Percentiles rank a stretch among this genome's conserved stretches.
Evolutionary conservation across 345 rosid species (phyloP).

Genomic region (Sapria himalayana): DNA sequence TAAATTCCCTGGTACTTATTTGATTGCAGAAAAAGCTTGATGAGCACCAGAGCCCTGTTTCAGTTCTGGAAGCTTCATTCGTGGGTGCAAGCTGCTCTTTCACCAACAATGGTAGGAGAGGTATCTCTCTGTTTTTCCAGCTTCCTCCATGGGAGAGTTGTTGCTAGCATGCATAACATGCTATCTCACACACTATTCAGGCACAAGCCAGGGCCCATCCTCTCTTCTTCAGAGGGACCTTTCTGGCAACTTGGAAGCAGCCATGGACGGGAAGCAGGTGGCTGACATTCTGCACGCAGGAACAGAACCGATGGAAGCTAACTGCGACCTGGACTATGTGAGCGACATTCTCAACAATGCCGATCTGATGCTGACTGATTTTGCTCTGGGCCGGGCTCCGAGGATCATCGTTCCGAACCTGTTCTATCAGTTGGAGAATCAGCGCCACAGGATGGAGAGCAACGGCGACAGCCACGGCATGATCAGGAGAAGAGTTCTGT

Average conservation of each 20-base stretch:
- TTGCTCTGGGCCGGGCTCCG: slow-evolving; percentile 17
- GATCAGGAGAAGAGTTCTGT: slow-evolving; percentile 28
- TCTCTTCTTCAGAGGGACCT: too few relatives aligned
- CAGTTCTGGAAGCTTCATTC: slow-evolving; percentile 25
- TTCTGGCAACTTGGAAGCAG: too few relatives aligned
- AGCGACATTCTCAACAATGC: slow-evolving; percentile 22
- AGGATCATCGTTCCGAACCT: slow-evolving; percentile 18
- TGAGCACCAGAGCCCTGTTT: slow-evolving; percentile 13
- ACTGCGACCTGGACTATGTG: slow-evolving; percentile 41
- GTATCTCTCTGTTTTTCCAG: neutral
- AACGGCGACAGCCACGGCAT: slow-evolving; percentile 20
- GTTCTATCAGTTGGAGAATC: slow-evolving; percentile 32
- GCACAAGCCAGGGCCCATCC: too few relatives aligned
- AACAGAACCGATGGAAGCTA: slow-evolving; percentile 10
- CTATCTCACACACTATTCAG: too few relatives aligned
- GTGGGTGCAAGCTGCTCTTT: slow-evolving; percentile 19
- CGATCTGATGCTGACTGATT: slow-evolving; percentile 23
- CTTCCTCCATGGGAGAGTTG: too few relatives aligned
- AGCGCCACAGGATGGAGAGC: slow-evolving; percentile 5
- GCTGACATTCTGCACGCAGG: too few relatives aligned
- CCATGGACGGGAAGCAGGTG: too few relatives aligned
- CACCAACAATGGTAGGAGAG: slow-evolving; percentile 8
- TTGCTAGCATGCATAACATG: too few relatives aligned
- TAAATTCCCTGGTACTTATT: too few relatives aligned
- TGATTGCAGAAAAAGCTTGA: too few relatives aligned